phyloP scores from a whole-genome alignment of 2,329 filamentous ascomycete genomes.

The Penicillium sp. region DNA sequence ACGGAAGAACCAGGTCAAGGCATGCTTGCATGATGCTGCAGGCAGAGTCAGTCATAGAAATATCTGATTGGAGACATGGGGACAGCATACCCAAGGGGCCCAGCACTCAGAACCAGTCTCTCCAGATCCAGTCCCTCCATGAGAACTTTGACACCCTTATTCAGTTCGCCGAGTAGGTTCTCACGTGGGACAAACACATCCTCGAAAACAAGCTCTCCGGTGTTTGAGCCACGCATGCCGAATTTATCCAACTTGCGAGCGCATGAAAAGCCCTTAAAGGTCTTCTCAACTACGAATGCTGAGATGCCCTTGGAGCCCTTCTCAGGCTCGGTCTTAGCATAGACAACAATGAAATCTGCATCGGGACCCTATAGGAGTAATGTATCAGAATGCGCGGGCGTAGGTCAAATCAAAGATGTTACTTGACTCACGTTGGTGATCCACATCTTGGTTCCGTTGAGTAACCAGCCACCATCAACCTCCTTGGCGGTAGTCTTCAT shows the following conservation, averaged over 20 bases:
- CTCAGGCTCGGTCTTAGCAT: constrained; percentile 87
- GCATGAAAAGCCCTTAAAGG: constrained; percentile 76
- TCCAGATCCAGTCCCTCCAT: constrained; percentile 98
- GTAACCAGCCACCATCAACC: constrained; percentile 80
- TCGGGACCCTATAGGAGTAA: constrained; percentile 66
- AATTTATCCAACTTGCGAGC: constrained; percentile 94
- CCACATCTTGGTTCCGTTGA: constrained; percentile 98
- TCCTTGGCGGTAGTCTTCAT: constrained; percentile 86
- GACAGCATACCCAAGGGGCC: constrained; percentile 69
- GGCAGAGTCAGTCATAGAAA: constrained; percentile 16
- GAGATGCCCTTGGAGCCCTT: constrained; percentile 88
- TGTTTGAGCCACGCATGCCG: constrained; percentile 96
- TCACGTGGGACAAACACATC: constrained; percentile 83
- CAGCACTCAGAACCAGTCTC: constrained; percentile 85
- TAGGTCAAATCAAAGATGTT: neutral
- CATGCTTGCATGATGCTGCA: constrained; percentile 82
- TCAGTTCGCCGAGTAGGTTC: constrained; percentile 77
- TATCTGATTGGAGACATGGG: neutral
- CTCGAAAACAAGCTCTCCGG: constrained; percentile 90
- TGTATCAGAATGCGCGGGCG: constrained; percentile 8
- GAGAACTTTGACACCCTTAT: constrained; percentile 83
- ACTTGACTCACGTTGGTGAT: constrained; percentile 76
- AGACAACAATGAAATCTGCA: constrained; percentile 91
- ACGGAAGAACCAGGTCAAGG: constrained; percentile 84
- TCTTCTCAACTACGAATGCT: constrained; percentile 81